These are phyloP conservation scores for Gossypium australe DNA, from an alignment of 345 rosid genomes.

Conservation along the genomic window DNA sequence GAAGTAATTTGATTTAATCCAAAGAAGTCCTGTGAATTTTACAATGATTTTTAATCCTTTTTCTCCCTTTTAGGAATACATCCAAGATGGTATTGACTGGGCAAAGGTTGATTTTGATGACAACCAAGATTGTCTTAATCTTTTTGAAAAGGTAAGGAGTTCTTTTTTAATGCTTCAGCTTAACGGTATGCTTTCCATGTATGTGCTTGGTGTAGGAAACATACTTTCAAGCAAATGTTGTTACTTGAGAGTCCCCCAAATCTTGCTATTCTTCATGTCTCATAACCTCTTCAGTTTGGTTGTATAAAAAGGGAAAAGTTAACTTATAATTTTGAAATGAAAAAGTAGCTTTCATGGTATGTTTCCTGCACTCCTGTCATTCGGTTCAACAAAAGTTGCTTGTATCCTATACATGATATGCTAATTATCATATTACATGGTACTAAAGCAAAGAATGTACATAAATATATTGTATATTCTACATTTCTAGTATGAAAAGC, in stretches of 20 bases:
- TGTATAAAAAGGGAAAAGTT: not conserved
- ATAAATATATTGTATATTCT: not conserved
- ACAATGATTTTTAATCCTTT: not conserved
- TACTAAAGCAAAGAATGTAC: not conserved
- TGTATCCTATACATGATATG: not conserved
- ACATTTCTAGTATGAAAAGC: not conserved
- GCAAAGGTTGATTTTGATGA: conserved; percentile 95
- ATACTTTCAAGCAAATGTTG: not conserved
- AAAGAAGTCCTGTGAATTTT: not conserved
- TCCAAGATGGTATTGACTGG: conserved; percentile 99
- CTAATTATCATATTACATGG: not conserved
- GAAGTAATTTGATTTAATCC: not conserved
- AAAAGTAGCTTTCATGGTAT: not conserved
- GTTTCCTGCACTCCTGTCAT: not conserved
- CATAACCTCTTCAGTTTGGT: not conserved
- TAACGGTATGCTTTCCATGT: not conserved
- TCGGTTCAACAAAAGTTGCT: not conserved
- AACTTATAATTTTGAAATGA: not conserved
- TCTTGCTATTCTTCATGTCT: not conserved
- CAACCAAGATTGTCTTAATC: conserved; percentile 94
- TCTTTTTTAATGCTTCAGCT: not conserved
- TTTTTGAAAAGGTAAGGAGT: conserved; percentile 83
- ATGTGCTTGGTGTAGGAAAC: not conserved
- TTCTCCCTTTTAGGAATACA: conserved; percentile 62
- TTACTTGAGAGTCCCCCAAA: not conserved